Evolutionary conservation across 306 rosid genomes (phyloP).

Genomic region (Castanea crenata): DNA sequence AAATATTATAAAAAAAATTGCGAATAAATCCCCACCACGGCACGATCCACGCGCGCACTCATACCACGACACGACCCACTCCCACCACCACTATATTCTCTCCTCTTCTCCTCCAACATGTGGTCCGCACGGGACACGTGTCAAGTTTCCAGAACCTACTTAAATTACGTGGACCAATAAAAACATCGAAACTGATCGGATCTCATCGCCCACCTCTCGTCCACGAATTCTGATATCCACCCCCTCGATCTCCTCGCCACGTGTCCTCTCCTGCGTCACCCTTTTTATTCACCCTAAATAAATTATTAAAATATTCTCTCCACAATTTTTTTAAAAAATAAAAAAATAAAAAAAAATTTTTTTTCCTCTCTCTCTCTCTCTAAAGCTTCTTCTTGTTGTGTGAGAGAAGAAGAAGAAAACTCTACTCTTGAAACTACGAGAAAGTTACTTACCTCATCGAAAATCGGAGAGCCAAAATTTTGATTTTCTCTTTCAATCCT

Average conservation of each 20-base stretch:
- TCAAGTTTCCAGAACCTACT: not conserved
- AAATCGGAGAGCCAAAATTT: slow-evolving; percentile 12
- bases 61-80: not conserved
- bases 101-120: not conserved
- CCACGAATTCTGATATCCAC: slow-evolving; percentile 70
- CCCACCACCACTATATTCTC: not conserved
- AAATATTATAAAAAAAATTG: not conserved
- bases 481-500: not conserved
- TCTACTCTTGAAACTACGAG: slow-evolving; percentile 37
- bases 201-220: slow-evolving; percentile 49
- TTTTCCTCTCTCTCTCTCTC: not conserved
- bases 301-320: slow-evolving; percentile 18
- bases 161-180: slow-evolving; percentile 43
- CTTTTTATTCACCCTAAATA: slow-evolving; percentile 13
- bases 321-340: not conserved
- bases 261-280: slow-evolving; percentile 46
- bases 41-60: slow-evolving; percentile 14
- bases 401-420: not conserved
- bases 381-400: slow-evolving; percentile 2
- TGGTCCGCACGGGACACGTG: slow-evolving; percentile 30
- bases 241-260: slow-evolving; percentile 39
- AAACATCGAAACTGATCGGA: slow-evolving; percentile 64
- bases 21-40: not conserved
- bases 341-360: not conserved
- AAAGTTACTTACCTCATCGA: slow-evolving; percentile 11